Evolutionary conservation across 1,284 basidiomycete species (phyloP).

Genomic region (Apiotrichum mycotoxinovorans): DNA sequence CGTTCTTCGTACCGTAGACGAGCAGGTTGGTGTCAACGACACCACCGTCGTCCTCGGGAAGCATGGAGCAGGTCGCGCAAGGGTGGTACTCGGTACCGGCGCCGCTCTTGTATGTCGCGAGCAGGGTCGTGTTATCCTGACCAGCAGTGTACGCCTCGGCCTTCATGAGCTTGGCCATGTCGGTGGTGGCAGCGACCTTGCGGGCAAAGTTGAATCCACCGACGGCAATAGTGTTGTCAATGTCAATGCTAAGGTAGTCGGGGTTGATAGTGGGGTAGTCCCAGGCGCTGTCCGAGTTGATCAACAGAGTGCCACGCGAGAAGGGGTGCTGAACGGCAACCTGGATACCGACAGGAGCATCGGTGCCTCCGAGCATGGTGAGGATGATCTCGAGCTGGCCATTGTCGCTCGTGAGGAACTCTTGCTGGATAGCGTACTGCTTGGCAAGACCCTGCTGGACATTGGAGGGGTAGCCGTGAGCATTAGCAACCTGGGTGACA

Average conservation of each 20-base stretch:
- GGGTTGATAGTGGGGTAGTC: slow-evolving; percentile 61
- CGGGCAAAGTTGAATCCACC: slow-evolving; percentile 39
- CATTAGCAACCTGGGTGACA: slow-evolving; percentile 62
- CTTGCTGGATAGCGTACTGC: slow-evolving; percentile 41
- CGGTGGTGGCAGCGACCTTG: slow-evolving; percentile 30
- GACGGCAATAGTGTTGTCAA: slow-evolving; percentile 42
- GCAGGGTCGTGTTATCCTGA: slow-evolving; percentile 35
- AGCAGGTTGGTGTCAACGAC: slow-evolving; percentile 62
- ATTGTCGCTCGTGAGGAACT: slow-evolving; percentile 31
- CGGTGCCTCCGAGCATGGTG: slow-evolving; percentile 38
- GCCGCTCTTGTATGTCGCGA: slow-evolving; percentile 36
- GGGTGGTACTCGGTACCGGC: slow-evolving; percentile 57
- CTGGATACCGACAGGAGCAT: slow-evolving; percentile 42
- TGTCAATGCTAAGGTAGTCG: slow-evolving; percentile 55
- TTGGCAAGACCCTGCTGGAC: slow-evolving; percentile 38
- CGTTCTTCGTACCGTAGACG: slow-evolving; percentile 61
- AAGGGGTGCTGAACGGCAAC: slow-evolving; percentile 50
- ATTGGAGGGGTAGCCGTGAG: slow-evolving; percentile 32
- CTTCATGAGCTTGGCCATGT: slow-evolving; percentile 31
- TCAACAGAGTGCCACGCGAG: slow-evolving; percentile 51
- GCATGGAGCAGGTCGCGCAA: slow-evolving; percentile 61
- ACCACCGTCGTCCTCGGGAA: slow-evolving; percentile 60
- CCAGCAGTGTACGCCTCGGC: slow-evolving; percentile 28
- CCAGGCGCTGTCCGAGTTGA: slow-evolving; percentile 59
- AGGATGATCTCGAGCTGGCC: slow-evolving; percentile 49